Base-by-base conservation (phyloP, 805 yeast species). In the Kodamaea kakaduensis region DNA sequence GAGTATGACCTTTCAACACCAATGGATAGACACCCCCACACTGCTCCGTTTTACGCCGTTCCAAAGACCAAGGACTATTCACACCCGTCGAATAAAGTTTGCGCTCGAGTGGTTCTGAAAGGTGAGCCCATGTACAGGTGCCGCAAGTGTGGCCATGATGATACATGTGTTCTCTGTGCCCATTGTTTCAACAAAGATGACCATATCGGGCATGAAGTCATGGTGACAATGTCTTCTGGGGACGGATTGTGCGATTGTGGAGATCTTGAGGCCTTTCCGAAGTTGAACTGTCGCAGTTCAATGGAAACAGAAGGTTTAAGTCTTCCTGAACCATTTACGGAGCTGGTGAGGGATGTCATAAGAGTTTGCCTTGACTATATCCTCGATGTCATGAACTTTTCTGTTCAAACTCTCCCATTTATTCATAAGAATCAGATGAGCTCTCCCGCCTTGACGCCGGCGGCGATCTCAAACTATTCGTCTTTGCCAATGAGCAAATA, bases 211-310 rank as follows among this genome's bases (percentile, higher is more conserved):
- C 95, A 84, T 51, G 75, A 75, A 41, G 84, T 84, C 6, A 59
- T 68, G 18, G 69, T 71, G 36, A 75, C 68, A 51, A 64, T 63
- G 9, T 68, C 83, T 4, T 45, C 52, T 3, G 78, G 74, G 3
- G 71, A 72, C 9, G 85, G 84, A 3, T 75, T 79, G 18, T 81
- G 88, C 54, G 88, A 81, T 46, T 81, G 88, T 61, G 87, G 87
- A 6, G 88, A 81, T 51, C 62, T 61, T 4, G 76, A 73, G 37
- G 84, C 87, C 4, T 84, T 85, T 77, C 48, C 33, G 3, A 57
- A 59, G 5, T 55, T 84, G 26, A 62, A 73, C 42, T 84, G 93
- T 54, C 67, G 65, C 17, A 61, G 70, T 36, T 54, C 23, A 3
- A 19, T 22, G 18, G 25, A 24, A 5, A 12, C 19, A 19, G 19